Evolutionary conservation across 495 filamentous ascomycete species (phyloP), one percentile per base, ranked within the genome.

Genomic region (Penicillium crystallinum): DNA sequence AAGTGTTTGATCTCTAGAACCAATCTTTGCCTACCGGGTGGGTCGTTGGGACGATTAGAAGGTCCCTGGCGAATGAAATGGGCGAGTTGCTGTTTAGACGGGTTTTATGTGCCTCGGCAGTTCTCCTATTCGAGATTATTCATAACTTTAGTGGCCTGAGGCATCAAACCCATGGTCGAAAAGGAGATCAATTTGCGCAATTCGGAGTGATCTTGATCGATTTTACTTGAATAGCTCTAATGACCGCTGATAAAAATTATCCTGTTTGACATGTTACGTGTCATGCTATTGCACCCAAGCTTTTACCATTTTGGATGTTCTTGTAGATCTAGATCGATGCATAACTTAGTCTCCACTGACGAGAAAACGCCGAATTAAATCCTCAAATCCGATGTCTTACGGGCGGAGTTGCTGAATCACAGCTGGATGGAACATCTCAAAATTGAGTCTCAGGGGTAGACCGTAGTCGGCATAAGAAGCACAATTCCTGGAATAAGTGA

Each of bases 41-140:
- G 50, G 21, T 45, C 22, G 50, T 53, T 53, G 50, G 50, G 50
- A 53, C 27, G 19, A 23, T 36, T 21, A n/a, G 36, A 29, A 30
- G 11, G 40, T 23, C 12, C 4, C 38, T 38, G 34, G 22, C 50
- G 22, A 44, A 39, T 53, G 31, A 31, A 15, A 36, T 21, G 11
- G 1, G 34, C 30, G 27, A 10, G 18, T 25, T 14, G 14, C 9
- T 9, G 6, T 10, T 50, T 21, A 12, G 11, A 3, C 1, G 14
- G 15, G 14, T 30, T 21, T 30, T 21, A 30, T 23, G 47, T 9
- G 29, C 50, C 50, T 46, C 40, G 50, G 50, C 41, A 53, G 11
- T 19, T 46, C n/a, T 31, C 40, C 15, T 22, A 37, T 38, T 30
- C 9, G 34, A n/a, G n/a, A 31, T 14, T 29, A 37, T 34, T 52